These are phyloP conservation scores for Sporothrix pseudoabietina DNA, from an alignment of 2,329 filamentous ascomycete species.

Conservation along the genomic window DNA sequence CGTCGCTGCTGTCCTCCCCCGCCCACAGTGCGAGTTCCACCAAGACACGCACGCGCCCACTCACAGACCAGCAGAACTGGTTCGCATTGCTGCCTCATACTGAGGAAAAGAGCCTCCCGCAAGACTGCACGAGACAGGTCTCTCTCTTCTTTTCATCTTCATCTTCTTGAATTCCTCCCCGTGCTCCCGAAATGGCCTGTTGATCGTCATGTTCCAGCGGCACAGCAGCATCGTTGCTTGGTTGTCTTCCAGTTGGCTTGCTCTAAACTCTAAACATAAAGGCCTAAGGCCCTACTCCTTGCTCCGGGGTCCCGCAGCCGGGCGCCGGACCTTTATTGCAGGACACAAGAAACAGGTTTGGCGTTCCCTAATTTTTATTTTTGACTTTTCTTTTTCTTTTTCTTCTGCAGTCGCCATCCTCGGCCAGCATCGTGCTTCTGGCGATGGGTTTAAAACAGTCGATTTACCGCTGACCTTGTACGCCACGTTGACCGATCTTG, in stretches of 20 bases:
- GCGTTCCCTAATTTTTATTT: not conserved
- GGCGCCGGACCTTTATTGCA: not conserved
- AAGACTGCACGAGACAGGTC: not conserved
- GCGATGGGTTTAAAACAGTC: not conserved
- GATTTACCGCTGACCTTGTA: not conserved
- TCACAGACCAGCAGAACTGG: not conserved
- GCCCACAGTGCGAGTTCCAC: conserved; percentile 2
- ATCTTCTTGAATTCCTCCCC: too few species aligned
- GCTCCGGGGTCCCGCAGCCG: conserved; percentile 10
- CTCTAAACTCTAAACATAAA: too few species aligned
- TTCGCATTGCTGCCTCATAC: not conserved
- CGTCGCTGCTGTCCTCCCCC: not conserved
- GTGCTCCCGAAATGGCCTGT: not conserved
- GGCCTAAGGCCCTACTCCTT: not conserved
- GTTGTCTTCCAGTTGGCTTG: not conserved
- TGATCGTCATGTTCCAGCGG: conserved; percentile 21
- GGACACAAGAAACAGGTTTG: conserved; percentile 22
- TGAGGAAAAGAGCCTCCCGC: not conserved
- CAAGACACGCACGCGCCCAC: not conserved
- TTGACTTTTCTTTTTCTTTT: not conserved
- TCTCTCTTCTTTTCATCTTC: not conserved
- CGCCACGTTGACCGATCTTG: not conserved
- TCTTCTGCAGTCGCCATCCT: not conserved
- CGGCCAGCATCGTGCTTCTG: not conserved
- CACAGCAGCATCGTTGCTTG: not conserved